phyloP scores from a whole-genome alignment of 345 rosid species.

The Corchorus olitorius region DNA sequence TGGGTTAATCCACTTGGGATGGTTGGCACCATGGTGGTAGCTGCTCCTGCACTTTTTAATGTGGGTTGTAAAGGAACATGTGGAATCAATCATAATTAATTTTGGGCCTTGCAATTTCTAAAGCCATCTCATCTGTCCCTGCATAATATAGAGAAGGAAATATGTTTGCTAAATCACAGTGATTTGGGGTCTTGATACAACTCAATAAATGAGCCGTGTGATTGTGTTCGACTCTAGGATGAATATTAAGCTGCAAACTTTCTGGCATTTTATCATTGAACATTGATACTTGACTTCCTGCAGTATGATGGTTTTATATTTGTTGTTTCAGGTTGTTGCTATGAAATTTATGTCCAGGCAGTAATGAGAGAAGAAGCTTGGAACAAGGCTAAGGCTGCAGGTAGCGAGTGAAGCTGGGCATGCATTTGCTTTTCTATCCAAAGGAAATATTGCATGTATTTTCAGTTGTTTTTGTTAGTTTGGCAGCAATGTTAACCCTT shows the following conservation, averaged over 20 bases:
- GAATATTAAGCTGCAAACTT: neutral
- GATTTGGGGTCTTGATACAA: neutral
- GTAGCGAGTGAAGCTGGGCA: constrained; percentile 34
- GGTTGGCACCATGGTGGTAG: no score
- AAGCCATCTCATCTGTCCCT: neutral
- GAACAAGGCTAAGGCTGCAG: constrained; percentile 34
- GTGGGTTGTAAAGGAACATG: neutral
- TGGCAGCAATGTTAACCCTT: neutral
- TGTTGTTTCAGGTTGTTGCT: constrained; percentile 79
- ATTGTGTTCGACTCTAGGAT: neutral
- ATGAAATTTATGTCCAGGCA: constrained; percentile 82
- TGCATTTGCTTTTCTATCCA: neutral
- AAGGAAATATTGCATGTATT: neutral
- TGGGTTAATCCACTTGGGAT: neutral
- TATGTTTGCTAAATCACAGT: neutral
- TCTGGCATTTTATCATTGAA: neutral
- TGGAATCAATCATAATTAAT: neutral
- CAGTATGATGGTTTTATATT: neutral
- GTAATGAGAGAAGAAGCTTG: constrained; percentile 73
- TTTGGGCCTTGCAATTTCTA: neutral
- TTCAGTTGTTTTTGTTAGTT: constrained; percentile 15
- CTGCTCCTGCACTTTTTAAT: neutral
- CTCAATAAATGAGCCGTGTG: neutral
- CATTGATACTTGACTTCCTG: neutral
- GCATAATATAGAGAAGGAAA: neutral